Conservation (phyloP, 805 yeast genomes). For the Hanseniaspora singularis region DNA sequence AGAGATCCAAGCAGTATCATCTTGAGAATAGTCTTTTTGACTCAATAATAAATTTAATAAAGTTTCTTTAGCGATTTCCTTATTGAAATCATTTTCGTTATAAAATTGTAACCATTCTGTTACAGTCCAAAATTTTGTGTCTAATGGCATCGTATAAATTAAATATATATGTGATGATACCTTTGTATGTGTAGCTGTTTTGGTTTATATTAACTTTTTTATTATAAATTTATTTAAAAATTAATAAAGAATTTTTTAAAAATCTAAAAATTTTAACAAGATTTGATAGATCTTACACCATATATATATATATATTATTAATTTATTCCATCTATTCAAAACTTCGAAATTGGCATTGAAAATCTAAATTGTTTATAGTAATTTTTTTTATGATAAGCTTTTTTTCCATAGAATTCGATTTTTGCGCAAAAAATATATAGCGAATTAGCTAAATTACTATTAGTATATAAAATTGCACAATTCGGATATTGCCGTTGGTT, state of each 20-base stretch:
- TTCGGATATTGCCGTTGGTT: too few species aligned
- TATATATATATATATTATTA: too few species aligned
- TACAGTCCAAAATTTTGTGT: constrained; percentile 47
- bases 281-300: too few species aligned
- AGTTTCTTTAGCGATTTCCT: constrained; percentile 44
- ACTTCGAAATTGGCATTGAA: too few species aligned
- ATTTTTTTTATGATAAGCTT: not conserved
- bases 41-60: constrained; percentile 37
- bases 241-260: too few species aligned
- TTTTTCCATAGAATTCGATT: not conserved
- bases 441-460: too few species aligned
- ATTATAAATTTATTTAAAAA: too few species aligned
- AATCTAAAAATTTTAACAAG: too few species aligned
- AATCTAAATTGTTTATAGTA: too few species aligned
- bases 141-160: not conserved
- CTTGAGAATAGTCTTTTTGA: constrained; percentile 34
- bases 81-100: constrained; percentile 36
- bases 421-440: not conserved
- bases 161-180: not conserved
- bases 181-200: not conserved
- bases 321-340: too few species aligned
- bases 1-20: constrained; percentile 90
- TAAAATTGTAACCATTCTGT: constrained; percentile 69
- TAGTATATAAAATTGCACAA: too few species aligned
- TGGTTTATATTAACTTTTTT: not conserved